Base-by-base conservation (phyloP, 768 basidiomycete genomes). In the Lenzites betulinus region DNA sequence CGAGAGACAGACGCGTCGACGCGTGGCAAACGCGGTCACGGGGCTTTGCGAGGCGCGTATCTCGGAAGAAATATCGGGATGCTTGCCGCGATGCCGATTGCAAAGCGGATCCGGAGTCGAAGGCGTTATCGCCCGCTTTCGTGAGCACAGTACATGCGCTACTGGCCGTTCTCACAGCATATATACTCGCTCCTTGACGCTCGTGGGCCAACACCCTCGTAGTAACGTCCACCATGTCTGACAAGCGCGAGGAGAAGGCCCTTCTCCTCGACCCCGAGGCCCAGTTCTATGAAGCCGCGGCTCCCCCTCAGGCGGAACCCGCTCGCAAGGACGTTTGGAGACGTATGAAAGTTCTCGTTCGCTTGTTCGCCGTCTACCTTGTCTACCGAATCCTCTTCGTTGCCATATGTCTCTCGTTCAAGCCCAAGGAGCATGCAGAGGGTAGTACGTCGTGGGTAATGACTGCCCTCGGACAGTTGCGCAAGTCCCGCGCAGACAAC, bases 181-280 rank as follows among this genome's bases (percentile, higher is more conserved):
- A 44, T 4, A 13, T 22, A n/a, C 22, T 11, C 26, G 16, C 18
- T 42, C 39, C n/a, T n/a, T n/a, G n/a, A n/a, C n/a, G n/a, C n/a
- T n/a, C n/a, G n/a, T n/a, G 26, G 20, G 39, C 39, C 12, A 22
- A 44, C n/a, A 5, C 52, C 25, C 47, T 41, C 11, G 30, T 18
- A 20, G 9, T 48, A 6, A 13, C 33, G n/a, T 3, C 30, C 48
- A 48, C 38, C 23, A 60, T 61, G 60, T 30, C 48, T 33, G 60
- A 55, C 8, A 48, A 46, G 13, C 46, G 28, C 26, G 42, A 49
- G 49, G 60, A 50, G 53, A 55, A 54, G 35, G 41, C 43, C 9
- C 23, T 47, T 35, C 33, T 51, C 48, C 49, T 55, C 60, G 60
- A 56, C 60, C 54, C 51, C n/a, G 51, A 59, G 51, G 58, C 43